Evolutionary conservation across 2,329 filamentous ascomycete species (phyloP), one percentile per base, ranked within the genome.

Genomic region (Sarocladium oryzae): DNA sequence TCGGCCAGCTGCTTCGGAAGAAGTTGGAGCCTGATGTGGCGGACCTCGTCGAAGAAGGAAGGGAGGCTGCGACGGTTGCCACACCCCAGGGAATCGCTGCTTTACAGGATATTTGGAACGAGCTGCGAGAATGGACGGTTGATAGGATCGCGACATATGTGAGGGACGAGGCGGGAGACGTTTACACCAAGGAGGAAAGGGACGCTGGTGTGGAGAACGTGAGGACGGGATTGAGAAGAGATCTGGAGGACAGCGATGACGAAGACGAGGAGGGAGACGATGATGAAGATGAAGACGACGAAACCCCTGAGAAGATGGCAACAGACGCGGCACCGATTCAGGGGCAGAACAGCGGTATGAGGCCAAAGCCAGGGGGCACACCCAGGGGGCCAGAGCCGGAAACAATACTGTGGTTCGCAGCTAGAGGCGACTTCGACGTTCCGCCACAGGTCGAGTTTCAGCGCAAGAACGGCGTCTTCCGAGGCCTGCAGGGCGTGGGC

Each of bases 21-120:
- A 93, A 93, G 64, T 77, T 90, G 46, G 89, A 93, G 57, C 88
- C 88, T 0, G 76, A 81, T 21, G 83, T 90, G 16, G 87, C 91
- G 63, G 81, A 84, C 52, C 84, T 85, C 69, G 82, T 92, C 23
- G 78, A 82, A 20, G 72, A 82, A 49, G 85, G 83, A 1, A 77
- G 79, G 32, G 73, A 73, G 53, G 70, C 71, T 24, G 72, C 73
- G 11, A 65, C 62, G 16, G 56, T 64, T 20, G 64, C 61, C 4
- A 74, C 54, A 59, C 71, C 72, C 1, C 75, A 84, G 49, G 71
- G 70, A 24, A 56, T 71, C 13, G 61, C 60, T 1, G 59, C 59
- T 24, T 66, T 84, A 35, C 71, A 77, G 49, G 74, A 77, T 40
- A 67, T 87, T n/a, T 86, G 83, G 82, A 61, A 64, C 26, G 69